Evolutionary conservation across 768 basidiomycete genomes (phyloP), one percentile per base, ranked within the genome.

Genomic region (Trametes gibbosa): DNA sequence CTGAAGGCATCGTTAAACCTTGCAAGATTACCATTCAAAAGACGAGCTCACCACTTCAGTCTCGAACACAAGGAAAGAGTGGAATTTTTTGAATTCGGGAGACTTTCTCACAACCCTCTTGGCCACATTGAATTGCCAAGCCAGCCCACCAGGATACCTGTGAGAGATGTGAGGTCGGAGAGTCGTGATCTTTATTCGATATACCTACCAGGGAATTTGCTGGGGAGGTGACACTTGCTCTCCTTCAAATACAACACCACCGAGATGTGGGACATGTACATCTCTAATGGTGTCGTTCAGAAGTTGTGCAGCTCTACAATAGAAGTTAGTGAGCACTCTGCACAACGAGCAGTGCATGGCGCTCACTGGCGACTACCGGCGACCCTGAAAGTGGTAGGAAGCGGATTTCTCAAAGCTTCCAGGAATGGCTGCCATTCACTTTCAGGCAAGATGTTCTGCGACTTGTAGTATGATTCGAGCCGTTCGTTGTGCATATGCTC

Each of bases 1-100:
- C 93, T 95, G 65, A 4, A 21, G 27, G 7, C 8, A 16, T 23
- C 19, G 13, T 25, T 9, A 32, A 32, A 37, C 37, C 17, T 51
- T 54, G 48, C 9, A n/a, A 46, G 3, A 39, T 39, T 24, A 19
- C 7, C 13, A 41, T 39, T 8, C 21, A 24, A 23, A 19, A 56
- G 29, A 17, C 25, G 80, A 90, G 79, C 90, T 41, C 64, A 95
- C 95, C 29, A 95, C 92, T 77, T 98, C 97, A 0, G 97, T 98
- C 76, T 99, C 97, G 63, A 93, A 95, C 0, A 99, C 96, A 27
- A 99, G 77, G 75, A 98, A 98, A 1, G 90, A 86, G 70, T 98
- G 97, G 64, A 99, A 98, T 69, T 86, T 89, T 68, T 92, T 92
- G 78, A 97, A 96, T 68, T 95, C 91, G 6, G 87, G 85, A 5